Evolutionary conservation across 2,329 filamentous ascomycete genomes (phyloP).

Genomic region (Venturiaceae sp.): DNA sequence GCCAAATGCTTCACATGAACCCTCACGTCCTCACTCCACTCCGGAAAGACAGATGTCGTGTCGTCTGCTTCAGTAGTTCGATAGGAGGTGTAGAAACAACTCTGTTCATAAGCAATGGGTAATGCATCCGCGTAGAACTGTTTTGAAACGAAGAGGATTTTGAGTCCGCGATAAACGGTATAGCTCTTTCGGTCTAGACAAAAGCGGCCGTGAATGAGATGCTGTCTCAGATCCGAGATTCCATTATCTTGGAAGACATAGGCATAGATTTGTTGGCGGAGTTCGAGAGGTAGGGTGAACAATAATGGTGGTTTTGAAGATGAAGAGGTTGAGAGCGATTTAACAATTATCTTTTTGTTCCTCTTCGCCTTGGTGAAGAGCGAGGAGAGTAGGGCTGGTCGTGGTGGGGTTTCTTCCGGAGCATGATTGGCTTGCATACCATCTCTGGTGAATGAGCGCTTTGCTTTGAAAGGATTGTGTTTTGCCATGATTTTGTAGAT

Average conservation of each 20-base stretch:
- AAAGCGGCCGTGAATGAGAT: neutral
- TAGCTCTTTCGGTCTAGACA: neutral
- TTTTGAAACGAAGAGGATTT: neutral
- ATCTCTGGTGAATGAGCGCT: neutral
- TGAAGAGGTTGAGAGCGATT: neutral
- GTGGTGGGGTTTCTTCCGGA: neutral
- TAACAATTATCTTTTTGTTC: neutral
- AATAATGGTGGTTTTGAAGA: neutral
- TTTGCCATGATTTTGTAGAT: neutral
- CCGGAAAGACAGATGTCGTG: neutral
- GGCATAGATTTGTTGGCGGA: slow-evolving; percentile 4
- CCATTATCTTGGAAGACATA: slow-evolving; percentile 1
- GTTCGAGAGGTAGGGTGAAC: neutral
- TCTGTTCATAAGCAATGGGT: neutral
- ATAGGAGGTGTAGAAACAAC: neutral
- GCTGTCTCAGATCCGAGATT: neutral
- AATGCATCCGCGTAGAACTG: neutral
- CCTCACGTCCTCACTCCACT: neutral
- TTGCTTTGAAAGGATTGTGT: neutral
- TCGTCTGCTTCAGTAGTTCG: neutral
- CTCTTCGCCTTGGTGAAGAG: neutral
- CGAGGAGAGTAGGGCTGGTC: neutral
- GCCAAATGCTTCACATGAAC: neutral
- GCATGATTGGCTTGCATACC: neutral
- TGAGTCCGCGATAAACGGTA: neutral